Base-by-base conservation (phyloP, 2,329 filamentous ascomycete species). In the Rutstroemia sp. region DNA sequence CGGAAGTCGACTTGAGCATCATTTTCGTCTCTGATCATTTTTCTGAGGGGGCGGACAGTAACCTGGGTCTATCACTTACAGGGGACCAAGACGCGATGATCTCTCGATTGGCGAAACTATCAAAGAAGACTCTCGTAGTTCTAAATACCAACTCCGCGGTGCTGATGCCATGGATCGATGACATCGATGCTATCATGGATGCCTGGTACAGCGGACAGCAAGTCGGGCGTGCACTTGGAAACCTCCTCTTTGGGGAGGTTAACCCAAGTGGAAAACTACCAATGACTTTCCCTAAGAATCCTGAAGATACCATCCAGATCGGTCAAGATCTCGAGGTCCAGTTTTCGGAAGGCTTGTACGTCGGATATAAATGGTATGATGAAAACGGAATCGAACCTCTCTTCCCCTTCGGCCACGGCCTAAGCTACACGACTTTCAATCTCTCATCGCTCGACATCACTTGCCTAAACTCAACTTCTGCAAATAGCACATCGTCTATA, bases 351-450 rank as follows among this genome's bases (percentile, higher is more conserved):
- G 82, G 82, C 49, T 74, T 86, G 53, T 85, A 81, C 65, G 75
- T 86, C 41, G 82, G 82, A 1, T 85, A 86, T 67, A 73, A 81
- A 21, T 83, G 79, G 69, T 85, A 83, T 63, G 81, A 86, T 63
- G 82, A 78, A 64, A 73, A 74, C 7, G 72, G 77, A 45, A 74
- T 78, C 10, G 71, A 74, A 2, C 77, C 80, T 0, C 74, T 80
- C 8, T 85, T 85, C 69, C 73, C 79, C 44, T 86, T 86, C 63
- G 82, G 82, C 14, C 78, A 84, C 63, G 82, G 82, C 1, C 25
- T 56, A n/a, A 51, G 48, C 44, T 56, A 56, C 21, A 51, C 54
- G 1, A 39, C 54, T 19, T 56, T 56, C 30, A 27, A 46, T 9
- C 34, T 56, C 6, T 52, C 34, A 14, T 9, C 10, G 16, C 7